Conservation (phyloP, 768 basidiomycete genomes). For the Pleurotus tuoliensis region DNA sequence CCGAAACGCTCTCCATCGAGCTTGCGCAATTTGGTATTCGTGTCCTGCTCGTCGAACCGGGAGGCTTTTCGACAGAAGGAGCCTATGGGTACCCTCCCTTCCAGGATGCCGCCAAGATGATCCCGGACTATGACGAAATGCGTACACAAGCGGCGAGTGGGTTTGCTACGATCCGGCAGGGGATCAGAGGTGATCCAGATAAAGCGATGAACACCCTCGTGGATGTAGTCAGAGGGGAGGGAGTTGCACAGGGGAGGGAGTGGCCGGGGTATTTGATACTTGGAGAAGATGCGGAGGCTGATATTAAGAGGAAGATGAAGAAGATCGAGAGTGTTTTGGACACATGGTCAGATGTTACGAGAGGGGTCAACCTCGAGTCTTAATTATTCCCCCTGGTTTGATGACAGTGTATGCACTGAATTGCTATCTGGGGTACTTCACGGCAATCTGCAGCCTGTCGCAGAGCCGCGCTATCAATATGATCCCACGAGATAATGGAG, state of each 20-base stretch:
- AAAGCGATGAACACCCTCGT: constrained; percentile 52
- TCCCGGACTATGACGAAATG: constrained; percentile 47
- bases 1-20: constrained; percentile 52
- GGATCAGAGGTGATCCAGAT: constrained; percentile 50
- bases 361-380: constrained; percentile 36
- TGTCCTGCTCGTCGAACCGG: constrained; percentile 54
- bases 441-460: no score
- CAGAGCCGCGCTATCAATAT: no score
- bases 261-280: constrained; percentile 48
- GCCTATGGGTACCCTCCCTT: constrained; percentile 34
- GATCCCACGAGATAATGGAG: no score
- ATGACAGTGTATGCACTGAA: no score
- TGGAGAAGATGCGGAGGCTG: constrained; percentile 50
- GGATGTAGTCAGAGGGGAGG: constrained; percentile 49
- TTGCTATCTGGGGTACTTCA: no score
- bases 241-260: constrained; percentile 38
- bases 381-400: no score
- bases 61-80: constrained; percentile 57
- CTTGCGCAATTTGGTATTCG: constrained; percentile 53
- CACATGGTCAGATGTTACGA: constrained; percentile 50
- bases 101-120: constrained; percentile 34
- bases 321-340: constrained; percentile 42
- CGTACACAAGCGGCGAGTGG: constrained; percentile 27
- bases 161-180: constrained; percentile 35
- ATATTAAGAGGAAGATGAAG: constrained; percentile 46